Percentiles rank a stretch among this genome's conserved stretches.
Conservation (phyloP, 2,329 filamentous ascomycete species). For the Setomelanomma holmii region DNA sequence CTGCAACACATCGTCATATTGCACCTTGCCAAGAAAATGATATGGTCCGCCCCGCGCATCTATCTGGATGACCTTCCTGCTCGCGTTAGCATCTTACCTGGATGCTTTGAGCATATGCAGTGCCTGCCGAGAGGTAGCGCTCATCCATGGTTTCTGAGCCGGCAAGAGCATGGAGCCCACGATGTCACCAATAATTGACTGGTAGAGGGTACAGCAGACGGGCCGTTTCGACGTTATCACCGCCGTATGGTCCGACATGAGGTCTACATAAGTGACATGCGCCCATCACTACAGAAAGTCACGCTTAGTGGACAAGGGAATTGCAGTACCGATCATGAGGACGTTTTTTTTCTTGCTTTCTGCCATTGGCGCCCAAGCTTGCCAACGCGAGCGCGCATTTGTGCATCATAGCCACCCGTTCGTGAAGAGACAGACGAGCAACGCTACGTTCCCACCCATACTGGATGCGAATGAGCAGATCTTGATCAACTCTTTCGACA, state of each 20-base stretch:
- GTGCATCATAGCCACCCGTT: conserved; percentile 27
- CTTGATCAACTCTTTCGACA: conserved; percentile 51
- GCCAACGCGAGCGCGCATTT: conserved; percentile 40
- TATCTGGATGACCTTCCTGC: conserved; percentile 38
- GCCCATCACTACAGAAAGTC: background rate
- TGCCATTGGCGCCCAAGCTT: conserved; percentile 43
- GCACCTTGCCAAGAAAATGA: conserved; percentile 29
- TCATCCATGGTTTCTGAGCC: conserved; percentile 3
- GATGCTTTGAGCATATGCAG: conserved; percentile 14
- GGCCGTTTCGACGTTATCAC: conserved; percentile 29
- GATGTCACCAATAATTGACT: background rate
- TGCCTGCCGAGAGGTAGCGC: conserved; percentile 18
- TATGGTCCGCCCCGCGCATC: conserved; percentile 19
- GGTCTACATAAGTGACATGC: conserved; percentile 21
- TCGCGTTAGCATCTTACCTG: conserved; percentile 31
- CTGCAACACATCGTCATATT: conserved; percentile 33
- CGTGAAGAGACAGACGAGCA: conserved; percentile 36
- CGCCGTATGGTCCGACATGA: background rate
- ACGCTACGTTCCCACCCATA: conserved; percentile 39
- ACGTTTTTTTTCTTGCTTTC: conserved; percentile 30
- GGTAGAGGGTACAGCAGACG: background rate
- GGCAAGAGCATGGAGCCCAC: conserved; percentile 8
- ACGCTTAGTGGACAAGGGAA: conserved; percentile 9
- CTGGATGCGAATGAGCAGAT: conserved; percentile 48
- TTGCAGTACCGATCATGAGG: conserved; percentile 28